Base-by-base conservation (phyloP, 495 filamentous ascomycete species). In the Penicillium canescens region DNA sequence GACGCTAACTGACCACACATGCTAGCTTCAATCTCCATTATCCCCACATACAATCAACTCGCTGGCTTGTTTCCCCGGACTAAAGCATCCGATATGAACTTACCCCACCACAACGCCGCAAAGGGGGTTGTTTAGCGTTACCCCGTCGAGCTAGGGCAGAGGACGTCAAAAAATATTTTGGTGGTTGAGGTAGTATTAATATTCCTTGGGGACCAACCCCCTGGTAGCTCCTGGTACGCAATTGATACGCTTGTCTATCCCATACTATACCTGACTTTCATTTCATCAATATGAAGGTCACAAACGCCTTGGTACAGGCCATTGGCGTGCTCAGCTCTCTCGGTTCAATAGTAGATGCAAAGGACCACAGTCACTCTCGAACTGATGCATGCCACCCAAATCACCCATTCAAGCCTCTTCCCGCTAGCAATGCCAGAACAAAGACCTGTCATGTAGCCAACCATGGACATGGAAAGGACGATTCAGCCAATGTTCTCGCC, bases 401-500 rank as follows among this genome's bases (percentile, higher is more conserved):
- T 8, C 57, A 59, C 1, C 67, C 73, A 10, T 74, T 73, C 61
- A 56, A 59, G 24, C 69, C 73, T 31, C 59, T 75, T 13, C 73
- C 73, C 28, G n/a, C 52, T 6, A 71, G 64, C 23, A 59, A 56
- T 2, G 42, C 52, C 4, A 59, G 72, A 20, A 63, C 38, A 23
- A 69, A 63, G 45, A 69, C 66, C 16, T 77, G 74, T 56, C 61
- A 70, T 55, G 72, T 75, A 11, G 49, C 55, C 18, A 61, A 41
- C 35, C 45, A 72, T 44, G 77, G 72, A 21, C 62, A 82, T 26
- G 70, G 78, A 1, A 68, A 64, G 7, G 85, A 90, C 50, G 86
- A 88, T 52, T 81, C 86, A 10, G 51, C 67, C 4, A 70, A 78
- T 44, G 82, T 90, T 45, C 67, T 88, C 3, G 60, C 72, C 1